Evolutionary conservation across 352 stramenopile species (phyloP).

Genomic region (Pythium aquatile): DNA sequence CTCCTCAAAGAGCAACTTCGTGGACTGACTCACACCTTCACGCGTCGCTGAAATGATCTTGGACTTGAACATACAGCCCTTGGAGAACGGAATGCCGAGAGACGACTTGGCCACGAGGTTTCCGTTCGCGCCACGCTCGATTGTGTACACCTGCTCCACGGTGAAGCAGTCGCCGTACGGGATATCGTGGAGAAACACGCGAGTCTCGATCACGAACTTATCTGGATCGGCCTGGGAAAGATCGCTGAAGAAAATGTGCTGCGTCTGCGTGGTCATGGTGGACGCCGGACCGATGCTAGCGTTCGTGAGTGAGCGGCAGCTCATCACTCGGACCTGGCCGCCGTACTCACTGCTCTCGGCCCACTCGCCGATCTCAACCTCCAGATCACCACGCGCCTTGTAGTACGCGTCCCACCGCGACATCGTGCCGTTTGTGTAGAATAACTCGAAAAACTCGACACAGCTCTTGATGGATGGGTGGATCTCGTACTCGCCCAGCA

Average conservation of each 20-base stretch:
- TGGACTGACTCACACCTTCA: constrained; percentile 54
- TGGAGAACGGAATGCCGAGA: constrained; percentile 82
- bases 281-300: constrained; percentile 77
- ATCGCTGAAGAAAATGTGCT: constrained; percentile 57
- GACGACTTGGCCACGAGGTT: constrained; percentile 61
- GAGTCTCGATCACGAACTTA: constrained; percentile 59
- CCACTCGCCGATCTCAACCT: constrained; percentile 74
- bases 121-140: constrained; percentile 45
- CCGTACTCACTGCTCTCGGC: constrained; percentile 59
- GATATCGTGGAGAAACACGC: constrained; percentile 78
- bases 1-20: constrained; percentile 56
- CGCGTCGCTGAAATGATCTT: constrained; percentile 85
- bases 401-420: constrained; percentile 58
- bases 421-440: constrained; percentile 53
- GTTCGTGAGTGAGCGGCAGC: constrained; percentile 74
- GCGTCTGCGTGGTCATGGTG: constrained; percentile 81
- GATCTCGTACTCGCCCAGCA: constrained; percentile 69
- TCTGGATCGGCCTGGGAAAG: constrained; percentile 36
- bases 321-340: constrained; percentile 60
- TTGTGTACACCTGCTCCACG: constrained; percentile 63
- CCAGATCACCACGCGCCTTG: constrained; percentile 71
- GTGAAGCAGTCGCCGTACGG: constrained; percentile 86
- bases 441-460: constrained; percentile 64
- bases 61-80: constrained; percentile 89
- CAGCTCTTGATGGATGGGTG: constrained; percentile 48